phyloP scores from a whole-genome alignment of 306 rosid genomes.

The Boehmeria nivea region DNA sequence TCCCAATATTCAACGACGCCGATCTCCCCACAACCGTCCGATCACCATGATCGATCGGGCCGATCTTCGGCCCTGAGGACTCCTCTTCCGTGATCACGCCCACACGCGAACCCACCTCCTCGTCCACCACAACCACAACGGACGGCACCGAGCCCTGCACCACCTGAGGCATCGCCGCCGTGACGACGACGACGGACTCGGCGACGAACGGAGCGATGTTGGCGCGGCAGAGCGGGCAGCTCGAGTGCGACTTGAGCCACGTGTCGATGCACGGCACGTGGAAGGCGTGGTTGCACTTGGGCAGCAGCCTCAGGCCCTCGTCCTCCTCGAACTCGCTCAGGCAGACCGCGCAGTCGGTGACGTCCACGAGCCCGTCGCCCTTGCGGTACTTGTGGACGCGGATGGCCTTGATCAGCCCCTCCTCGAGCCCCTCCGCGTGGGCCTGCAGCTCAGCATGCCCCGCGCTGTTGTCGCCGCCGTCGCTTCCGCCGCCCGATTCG shows the following conservation, averaged over 20 bases:
- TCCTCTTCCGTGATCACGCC: no score
- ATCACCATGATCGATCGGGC: neutral
- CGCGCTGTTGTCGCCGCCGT: neutral
- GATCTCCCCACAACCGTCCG: neutral
- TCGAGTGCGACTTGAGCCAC: slow-evolving; percentile 66
- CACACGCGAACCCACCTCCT: slow-evolving; percentile 8
- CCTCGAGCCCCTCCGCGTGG: slow-evolving; percentile 46
- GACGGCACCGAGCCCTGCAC: neutral
- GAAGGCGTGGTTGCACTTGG: slow-evolving; percentile 74
- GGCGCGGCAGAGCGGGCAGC: slow-evolving; percentile 74
- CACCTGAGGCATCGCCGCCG: neutral
- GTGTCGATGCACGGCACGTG: slow-evolving; percentile 77
- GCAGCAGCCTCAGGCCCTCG: slow-evolving; percentile 58
- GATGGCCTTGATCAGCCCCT: slow-evolving; percentile 49
- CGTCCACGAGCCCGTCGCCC: slow-evolving; percentile 44
- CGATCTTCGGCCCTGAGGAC: no score
- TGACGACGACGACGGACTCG: slow-evolving; percentile 9
- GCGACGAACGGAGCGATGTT: slow-evolving; percentile 18
- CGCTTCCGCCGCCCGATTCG: neutral
- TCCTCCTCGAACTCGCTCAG: slow-evolving; percentile 65
- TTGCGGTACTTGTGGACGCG: slow-evolving; percentile 47
- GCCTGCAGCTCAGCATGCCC: slow-evolving; percentile 22
- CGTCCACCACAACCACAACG: slow-evolving; percentile 34
- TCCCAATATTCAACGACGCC: slow-evolving; percentile 8
- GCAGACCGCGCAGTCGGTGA: slow-evolving; percentile 73